phyloP scores from a whole-genome alignment of 352 stramenopile species.

The Discostella stelligera region DNA sequence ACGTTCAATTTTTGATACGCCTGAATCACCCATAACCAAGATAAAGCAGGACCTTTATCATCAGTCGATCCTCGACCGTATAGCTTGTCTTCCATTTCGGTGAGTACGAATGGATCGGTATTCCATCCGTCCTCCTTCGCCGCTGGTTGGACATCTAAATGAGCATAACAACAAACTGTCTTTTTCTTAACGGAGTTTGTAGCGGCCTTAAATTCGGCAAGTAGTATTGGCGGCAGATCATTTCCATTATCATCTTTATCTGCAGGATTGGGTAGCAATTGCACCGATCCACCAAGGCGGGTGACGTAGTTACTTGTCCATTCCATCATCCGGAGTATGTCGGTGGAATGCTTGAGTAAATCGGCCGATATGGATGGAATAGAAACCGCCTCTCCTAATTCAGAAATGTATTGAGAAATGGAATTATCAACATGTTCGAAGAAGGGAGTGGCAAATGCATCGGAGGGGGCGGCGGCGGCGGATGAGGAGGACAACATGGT shows the following conservation, averaged over 20 bases:
- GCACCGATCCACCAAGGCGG: constrained; percentile 50
- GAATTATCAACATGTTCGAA: constrained; percentile 38
- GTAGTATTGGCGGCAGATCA: constrained; percentile 55
- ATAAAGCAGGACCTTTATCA: constrained; percentile 82
- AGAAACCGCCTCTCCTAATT: constrained; percentile 42
- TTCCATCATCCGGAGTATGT: constrained; percentile 76
- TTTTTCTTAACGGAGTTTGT: constrained; percentile 57
- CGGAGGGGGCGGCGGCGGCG: too few relatives aligned
- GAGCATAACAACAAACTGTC: constrained; percentile 80
- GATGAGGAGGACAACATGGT: background rate
- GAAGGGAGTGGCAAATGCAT: constrained; percentile 31
- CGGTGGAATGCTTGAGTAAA: constrained; percentile 57
- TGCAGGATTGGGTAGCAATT: constrained; percentile 60
- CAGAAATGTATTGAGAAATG: constrained; percentile 33
- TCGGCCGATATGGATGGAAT: constrained; percentile 75
- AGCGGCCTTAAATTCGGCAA: constrained; percentile 56
- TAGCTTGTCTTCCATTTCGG: constrained; percentile 79
- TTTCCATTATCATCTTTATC: background rate
- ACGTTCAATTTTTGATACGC: constrained; percentile 66
- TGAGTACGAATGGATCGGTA: constrained; percentile 81
- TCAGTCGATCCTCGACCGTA: constrained; percentile 81
- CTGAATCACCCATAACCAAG: constrained; percentile 79
- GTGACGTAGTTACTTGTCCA: constrained; percentile 68
- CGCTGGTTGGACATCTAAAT: constrained; percentile 84
- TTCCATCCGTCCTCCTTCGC: constrained; percentile 80